Conservation (phyloP, 225 moss, liverwort and hornwort genomes). For the Antitrichia curtipendula region DNA sequence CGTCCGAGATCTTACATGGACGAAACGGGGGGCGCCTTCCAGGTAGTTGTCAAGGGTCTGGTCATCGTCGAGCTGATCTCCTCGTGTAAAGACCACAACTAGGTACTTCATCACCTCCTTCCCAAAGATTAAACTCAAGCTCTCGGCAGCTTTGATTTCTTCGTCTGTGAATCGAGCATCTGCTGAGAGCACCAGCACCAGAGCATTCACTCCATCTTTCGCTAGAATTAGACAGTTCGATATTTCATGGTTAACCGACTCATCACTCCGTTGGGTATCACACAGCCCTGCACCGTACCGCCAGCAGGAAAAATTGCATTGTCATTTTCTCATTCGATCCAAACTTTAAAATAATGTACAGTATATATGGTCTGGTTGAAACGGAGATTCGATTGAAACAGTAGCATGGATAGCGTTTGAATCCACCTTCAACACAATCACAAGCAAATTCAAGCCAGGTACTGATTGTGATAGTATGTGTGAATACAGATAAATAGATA, state of each 20-base stretch:
- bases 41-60: neutral
- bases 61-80: neutral
- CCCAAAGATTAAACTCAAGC: neutral
- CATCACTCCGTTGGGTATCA: neutral
- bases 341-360: neutral
- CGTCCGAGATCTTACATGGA: neutral
- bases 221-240: neutral
- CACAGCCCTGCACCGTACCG: neutral
- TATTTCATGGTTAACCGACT: neutral
- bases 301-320: no score
- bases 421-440: neutral
- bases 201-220: neutral
- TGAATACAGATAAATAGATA: neutral
- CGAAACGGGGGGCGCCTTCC: neutral
- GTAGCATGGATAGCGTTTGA: neutral
- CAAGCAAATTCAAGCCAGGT: neutral
- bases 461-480: neutral
- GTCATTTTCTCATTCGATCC: neutral
- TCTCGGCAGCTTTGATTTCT: neutral
- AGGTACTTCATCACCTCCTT: neutral
- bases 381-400: neutral
- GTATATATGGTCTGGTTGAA: neutral
- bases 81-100: neutral
- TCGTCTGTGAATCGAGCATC: neutral
- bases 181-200: neutral